Evolutionary conservation across 1,284 basidiomycete species (phyloP).

Genomic region (Cerrena zonata): DNA sequence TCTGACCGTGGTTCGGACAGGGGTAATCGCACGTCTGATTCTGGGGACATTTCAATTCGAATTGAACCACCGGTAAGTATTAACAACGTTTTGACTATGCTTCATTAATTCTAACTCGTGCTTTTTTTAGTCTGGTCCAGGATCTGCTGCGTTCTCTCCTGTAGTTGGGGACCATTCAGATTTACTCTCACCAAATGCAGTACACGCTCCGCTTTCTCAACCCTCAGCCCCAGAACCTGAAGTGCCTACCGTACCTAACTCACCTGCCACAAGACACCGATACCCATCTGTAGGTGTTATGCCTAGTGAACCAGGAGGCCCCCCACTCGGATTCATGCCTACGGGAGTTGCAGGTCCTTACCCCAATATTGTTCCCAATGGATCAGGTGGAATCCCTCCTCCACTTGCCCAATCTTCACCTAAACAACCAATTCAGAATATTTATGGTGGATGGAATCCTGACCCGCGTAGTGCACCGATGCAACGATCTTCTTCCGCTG

Average conservation of each 20-base stretch:
- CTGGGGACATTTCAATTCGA: slow-evolving; percentile 16
- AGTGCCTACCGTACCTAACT: slow-evolving; percentile 15
- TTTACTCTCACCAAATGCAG: slow-evolving; percentile 18
- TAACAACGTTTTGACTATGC: not conserved
- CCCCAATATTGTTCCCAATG: not conserved
- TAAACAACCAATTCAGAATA: not conserved
- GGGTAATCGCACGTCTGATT: slow-evolving; percentile 12
- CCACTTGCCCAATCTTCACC: slow-evolving; percentile 9
- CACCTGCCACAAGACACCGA: slow-evolving; percentile 9
- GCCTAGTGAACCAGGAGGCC: not conserved
- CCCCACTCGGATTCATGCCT: slow-evolving; percentile 20
- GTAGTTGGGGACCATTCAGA: slow-evolving; percentile 8
- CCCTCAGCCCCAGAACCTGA: slow-evolving; percentile 8
- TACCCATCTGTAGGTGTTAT: slow-evolving; percentile 11
- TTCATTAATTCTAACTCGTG: slow-evolving; percentile 7
- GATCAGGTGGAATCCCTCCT: slow-evolving; percentile 3
- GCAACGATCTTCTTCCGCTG: not conserved
- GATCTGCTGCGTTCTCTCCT: slow-evolving; percentile 18
- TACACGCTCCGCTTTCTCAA: slow-evolving; percentile 11
- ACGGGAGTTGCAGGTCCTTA: slow-evolving; percentile 4
- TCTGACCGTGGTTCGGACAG: not conserved
- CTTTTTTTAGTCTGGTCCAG: slow-evolving; percentile 18
- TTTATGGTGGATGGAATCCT: not conserved
- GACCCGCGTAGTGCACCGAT: not conserved
- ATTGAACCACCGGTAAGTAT: slow-evolving; percentile 23